phyloP scores from a whole-genome alignment of 2,329 filamentous ascomycete species.

The Magnaporthiopsis rhizophila region DNA sequence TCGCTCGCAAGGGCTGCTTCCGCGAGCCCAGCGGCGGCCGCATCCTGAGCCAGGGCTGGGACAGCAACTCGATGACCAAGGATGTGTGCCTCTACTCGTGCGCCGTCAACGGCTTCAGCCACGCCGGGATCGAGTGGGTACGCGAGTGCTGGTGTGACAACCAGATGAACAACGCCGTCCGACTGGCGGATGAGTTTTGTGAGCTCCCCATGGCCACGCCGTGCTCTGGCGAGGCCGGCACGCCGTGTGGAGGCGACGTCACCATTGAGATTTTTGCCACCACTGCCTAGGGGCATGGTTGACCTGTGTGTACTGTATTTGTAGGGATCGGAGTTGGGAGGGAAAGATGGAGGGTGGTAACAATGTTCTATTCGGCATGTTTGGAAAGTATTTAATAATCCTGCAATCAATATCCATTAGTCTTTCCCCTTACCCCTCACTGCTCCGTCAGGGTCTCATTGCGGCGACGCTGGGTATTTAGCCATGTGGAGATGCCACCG shows the following conservation, averaged over 20 bases:
- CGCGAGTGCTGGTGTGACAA: slow-evolving; percentile 50
- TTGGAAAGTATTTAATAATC: no score
- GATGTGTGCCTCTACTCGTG: slow-evolving; percentile 18
- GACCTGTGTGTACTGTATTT: no score
- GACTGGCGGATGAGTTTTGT: background rate
- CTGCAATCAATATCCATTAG: background rate
- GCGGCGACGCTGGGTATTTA: background rate
- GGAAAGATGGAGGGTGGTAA: no score
- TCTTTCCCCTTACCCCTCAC: background rate
- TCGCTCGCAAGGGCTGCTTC: background rate
- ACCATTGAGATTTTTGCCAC: background rate
- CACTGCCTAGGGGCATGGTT: no score
- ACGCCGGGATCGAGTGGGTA: slow-evolving; percentile 44
- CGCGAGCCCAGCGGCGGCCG: background rate
- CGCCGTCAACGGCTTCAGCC: slow-evolving; percentile 34
- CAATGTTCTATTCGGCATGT: no score
- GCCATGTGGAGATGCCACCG: background rate
- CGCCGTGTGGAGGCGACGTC: background rate
- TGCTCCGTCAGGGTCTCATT: background rate
- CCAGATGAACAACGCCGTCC: slow-evolving; percentile 25
- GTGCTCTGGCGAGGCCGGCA: background rate
- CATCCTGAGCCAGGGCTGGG: background rate
- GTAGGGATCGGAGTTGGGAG: no score
- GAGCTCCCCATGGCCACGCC: background rate
- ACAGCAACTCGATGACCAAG: slow-evolving; percentile 29